These are phyloP conservation scores for Colletotrichum sp. DNA, from an alignment of 2,329 filamentous ascomycete species.

Conservation along the genomic window DNA sequence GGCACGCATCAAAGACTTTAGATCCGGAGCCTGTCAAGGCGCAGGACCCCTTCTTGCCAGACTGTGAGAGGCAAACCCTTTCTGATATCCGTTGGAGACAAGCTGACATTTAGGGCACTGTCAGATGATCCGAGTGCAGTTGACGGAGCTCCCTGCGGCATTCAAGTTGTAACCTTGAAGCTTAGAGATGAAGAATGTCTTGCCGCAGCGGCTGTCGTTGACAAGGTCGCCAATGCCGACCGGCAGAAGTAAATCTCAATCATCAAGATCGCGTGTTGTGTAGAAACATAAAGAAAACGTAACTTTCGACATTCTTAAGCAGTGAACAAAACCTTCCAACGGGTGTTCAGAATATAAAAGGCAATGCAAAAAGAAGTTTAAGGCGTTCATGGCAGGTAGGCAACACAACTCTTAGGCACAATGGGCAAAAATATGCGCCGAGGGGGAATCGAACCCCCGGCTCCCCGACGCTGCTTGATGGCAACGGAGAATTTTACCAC, in stretches of 20 bases:
- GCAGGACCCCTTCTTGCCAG: background rate
- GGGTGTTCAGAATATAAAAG: background rate
- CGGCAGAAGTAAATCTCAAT: background rate
- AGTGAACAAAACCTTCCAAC: background rate
- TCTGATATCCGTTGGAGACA: background rate
- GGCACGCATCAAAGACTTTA: background rate
- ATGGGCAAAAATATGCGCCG: background rate
- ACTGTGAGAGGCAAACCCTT: background rate
- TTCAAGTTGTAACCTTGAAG: background rate
- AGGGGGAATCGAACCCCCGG: conserved; percentile 12
- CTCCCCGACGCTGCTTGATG: conserved; percentile 5
- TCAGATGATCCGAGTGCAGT: background rate
- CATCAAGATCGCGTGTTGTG: background rate
- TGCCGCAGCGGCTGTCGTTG: background rate
- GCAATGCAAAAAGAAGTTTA: background rate
- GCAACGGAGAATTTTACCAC: conserved; percentile 14
- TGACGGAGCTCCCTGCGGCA: background rate
- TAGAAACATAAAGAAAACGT: background rate
- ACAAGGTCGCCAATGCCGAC: background rate
- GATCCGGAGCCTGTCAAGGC: background rate
- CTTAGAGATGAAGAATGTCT: background rate
- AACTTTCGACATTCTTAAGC: rapidly evolving
- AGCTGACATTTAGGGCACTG: background rate
- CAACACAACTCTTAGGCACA: background rate
- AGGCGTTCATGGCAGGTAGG: rapidly evolving